phyloP scores from a whole-genome alignment of 768 basidiomycete genomes.

The Lentinula edodes region DNA sequence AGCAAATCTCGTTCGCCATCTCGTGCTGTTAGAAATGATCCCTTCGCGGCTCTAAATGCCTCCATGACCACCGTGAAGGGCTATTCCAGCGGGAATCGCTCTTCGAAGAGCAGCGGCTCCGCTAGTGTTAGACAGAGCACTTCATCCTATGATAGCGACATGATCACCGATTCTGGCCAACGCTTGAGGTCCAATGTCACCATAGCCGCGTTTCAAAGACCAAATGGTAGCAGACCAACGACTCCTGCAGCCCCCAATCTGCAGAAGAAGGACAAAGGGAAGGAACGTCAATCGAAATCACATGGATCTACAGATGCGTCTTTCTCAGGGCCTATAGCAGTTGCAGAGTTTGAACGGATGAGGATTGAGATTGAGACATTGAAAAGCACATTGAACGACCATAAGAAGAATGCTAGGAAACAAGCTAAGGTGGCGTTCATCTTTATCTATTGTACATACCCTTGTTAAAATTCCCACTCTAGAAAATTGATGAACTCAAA shows the following conservation, averaged over 20 bases:
- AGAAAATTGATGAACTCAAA: constrained; percentile 53
- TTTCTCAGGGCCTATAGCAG: constrained; percentile 30
- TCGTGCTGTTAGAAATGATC: constrained; percentile 9
- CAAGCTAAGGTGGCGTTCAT: constrained; percentile 46
- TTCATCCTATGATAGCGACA: neutral
- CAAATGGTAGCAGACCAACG: neutral
- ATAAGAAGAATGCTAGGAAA: constrained; percentile 46
- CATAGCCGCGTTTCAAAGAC: neutral
- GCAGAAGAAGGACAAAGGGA: constrained; percentile 17
- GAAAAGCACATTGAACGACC: constrained; percentile 42
- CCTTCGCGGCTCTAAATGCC: constrained; percentile 11
- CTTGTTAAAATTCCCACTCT: neutral
- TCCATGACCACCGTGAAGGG: neutral
- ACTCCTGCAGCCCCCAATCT: neutral
- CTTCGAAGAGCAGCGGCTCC: neutral
- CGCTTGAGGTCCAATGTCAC: neutral
- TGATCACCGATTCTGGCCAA: neutral
- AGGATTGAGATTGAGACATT: constrained; percentile 52
- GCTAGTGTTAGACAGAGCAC: neutral
- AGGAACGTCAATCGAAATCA: constrained; percentile 10
- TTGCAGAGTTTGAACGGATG: constrained; percentile 47
- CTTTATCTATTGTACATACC: constrained; percentile 4
- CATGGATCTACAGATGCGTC: neutral
- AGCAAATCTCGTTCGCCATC: constrained; percentile 17
- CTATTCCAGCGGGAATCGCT: neutral